Evolutionary conservation across 495 filamentous ascomycete genomes (phyloP), one percentile per base, ranked within the genome.

Genomic region (Pseudevernia furfuracea): DNA sequence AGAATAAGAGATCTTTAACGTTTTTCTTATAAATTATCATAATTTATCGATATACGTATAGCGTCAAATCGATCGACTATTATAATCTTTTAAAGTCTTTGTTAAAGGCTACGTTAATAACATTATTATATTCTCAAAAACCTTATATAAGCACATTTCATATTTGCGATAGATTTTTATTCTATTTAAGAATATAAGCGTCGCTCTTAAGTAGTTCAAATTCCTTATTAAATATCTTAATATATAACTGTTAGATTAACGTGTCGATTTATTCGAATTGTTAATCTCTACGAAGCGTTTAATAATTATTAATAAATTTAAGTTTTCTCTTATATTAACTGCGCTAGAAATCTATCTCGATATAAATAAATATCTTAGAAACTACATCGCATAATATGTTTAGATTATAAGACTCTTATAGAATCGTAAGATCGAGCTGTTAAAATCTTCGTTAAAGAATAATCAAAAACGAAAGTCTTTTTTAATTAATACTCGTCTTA

Each of bases 1-100:
- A 17, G 46, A 59, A 1, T 44, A 61, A 66, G 59, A 66, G 25
- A 62, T 32, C 7, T 62, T 57, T 38, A 66, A 55, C n/a, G 49
- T 62, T 21, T 7, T 14, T 6, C 25, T 55, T 49, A 60, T 59
- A 39, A 25, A 17, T 9, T 59, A 64, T 59, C 43, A 30, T 30
- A 44, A 58, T 25, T 58, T 11, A 14, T 10, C 34, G 25, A 14
- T 25, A 23, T 64, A 64, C 19, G 23, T 58, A 1, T 34, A 64
- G 17, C 15, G 53, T 2, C 15, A 39, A 15, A 64, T 43, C 4
- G 38, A 64, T 44, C n/a, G 39, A 3, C n/a, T 41, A 32, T 19
- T 64, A 14, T 12, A 15, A 23, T 11, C 5, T 21, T 49, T 53
- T 17, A 32, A 52, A 12, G 52, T 19, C 4, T 56, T 11, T 53